These are phyloP conservation scores for Helianthus tuberosus DNA, from an alignment of 129 eudicot species.

Conservation along the genomic window DNA sequence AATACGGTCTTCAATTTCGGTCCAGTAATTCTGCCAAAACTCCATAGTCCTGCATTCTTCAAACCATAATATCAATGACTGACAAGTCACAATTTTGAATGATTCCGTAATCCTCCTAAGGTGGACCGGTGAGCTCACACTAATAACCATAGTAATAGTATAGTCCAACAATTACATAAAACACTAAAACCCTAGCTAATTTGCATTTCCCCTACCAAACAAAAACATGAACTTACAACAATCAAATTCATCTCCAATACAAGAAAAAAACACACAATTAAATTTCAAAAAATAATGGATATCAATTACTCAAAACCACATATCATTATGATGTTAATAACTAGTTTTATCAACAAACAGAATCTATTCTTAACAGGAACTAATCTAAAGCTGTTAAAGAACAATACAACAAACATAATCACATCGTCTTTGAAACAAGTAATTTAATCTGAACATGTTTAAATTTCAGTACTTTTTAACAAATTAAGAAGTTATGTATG, in stretches of 20 bases:
- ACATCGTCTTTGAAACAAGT: background rate
- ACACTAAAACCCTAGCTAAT: conserved; percentile 2
- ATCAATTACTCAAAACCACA: background rate
- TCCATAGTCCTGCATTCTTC: no score
- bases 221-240: background rate
- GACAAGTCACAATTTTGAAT: no score
- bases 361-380: conserved; percentile 16
- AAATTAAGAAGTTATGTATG: background rate
- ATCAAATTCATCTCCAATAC: conserved; percentile 1
- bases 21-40: no score
- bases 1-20: no score
- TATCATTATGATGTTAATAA: background rate
- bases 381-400: conserved; percentile 17
- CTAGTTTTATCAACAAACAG: conserved; percentile 6
- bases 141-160: no score
- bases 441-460: conserved; percentile 8
- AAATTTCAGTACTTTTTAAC: background rate
- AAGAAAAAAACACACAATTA: background rate
- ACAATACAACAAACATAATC: conserved; percentile 14
- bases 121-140: no score
- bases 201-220: background rate
- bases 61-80: no score
- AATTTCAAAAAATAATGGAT: background rate
- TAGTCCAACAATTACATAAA: background rate
- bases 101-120: no score